Base-by-base conservation (phyloP, 2,329 filamentous ascomycete species). In the Colletotrichum sp. region DNA sequence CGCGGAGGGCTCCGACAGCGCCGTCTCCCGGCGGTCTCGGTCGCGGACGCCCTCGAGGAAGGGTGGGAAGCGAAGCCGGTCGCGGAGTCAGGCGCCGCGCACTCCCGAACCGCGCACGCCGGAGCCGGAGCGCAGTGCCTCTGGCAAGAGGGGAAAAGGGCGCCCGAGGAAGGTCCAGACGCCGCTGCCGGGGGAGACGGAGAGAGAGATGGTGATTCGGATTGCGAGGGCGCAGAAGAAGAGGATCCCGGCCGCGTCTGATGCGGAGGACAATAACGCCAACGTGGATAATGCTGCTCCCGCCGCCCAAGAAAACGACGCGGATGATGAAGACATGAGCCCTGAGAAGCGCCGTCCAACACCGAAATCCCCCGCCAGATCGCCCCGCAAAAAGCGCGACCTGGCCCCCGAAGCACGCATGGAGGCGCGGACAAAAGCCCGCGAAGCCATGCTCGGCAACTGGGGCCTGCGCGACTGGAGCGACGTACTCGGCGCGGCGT, bases 401-500 rank as follows among this genome's bases (percentile, higher is more conserved):
- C 15, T 72, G 27, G 21, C 63, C 8, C 70, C 72, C 11, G 57
- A 66, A 34, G 69, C 57, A 11, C 21, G 65, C 6, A 58, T 70
- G 18, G 76, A 77, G 34, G 76, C 71, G 36, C 79, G 77, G 24
- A 59, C 62, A 15, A 78, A 80, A 16, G 76, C 55, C 5, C 36
- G 64, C 74, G n/a, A 82, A 77, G 68, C 31, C 9, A 78, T 82
- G 5, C 76, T 78, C 3, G 78, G 81, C 58, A 75, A 78, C 66
- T 87, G 81, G 80, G 86, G 82, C 16, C 84, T 91, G 15, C 89
- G 94, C 27, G 94, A 97, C 83, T 98, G 96, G 96, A 93, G 92
- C 77, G 94, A 98, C 77, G 90, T 98, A 2, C 84, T 98, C 33
- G 94, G 94, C 1, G 88, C 95, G 1, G 96, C 96, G 4, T 89